Conservation (phyloP, 1,284 basidiomycete species). For the Fomitopsis schrenkii region DNA sequence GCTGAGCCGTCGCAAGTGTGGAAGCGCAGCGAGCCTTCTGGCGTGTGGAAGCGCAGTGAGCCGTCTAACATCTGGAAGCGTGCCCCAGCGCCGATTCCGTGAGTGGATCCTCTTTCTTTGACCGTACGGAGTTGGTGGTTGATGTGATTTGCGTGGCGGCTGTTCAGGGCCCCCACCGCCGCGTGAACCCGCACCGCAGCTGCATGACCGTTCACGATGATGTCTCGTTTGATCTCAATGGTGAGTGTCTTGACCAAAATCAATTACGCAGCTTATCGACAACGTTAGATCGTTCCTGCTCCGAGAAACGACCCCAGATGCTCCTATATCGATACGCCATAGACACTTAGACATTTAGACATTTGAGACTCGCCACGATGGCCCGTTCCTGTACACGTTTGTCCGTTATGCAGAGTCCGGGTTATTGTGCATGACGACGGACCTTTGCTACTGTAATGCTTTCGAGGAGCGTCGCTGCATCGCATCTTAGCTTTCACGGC, state of each 20-base stretch:
- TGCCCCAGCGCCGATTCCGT: not conserved
- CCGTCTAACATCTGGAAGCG: too few relatives aligned
- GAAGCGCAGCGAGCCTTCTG: not conserved
- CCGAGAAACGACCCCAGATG: not conserved
- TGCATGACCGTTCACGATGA: not conserved
- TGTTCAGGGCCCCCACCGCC: not conserved
- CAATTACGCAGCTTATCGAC: not conserved
- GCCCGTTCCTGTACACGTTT: not conserved
- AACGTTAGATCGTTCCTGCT: not conserved
- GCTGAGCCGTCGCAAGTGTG: not conserved
- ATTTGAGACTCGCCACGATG: not conserved
- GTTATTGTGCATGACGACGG: not conserved
- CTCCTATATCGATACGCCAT: not conserved
- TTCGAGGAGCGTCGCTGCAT: not conserved
- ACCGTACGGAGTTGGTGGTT: not conserved
- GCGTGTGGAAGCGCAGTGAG: not conserved
- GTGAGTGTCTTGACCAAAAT: not conserved
- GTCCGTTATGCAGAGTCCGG: not conserved
- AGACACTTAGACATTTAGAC: not conserved
- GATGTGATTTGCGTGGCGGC: not conserved
- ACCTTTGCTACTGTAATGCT: not conserved
- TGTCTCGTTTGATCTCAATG: too few relatives aligned
- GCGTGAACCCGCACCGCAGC: not conserved
- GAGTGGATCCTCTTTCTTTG: not conserved
- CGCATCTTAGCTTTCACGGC: not conserved